Evolutionary conservation across 176 grass and related monocot genomes (phyloP).

Genomic region (Saccharum officinarum): DNA sequence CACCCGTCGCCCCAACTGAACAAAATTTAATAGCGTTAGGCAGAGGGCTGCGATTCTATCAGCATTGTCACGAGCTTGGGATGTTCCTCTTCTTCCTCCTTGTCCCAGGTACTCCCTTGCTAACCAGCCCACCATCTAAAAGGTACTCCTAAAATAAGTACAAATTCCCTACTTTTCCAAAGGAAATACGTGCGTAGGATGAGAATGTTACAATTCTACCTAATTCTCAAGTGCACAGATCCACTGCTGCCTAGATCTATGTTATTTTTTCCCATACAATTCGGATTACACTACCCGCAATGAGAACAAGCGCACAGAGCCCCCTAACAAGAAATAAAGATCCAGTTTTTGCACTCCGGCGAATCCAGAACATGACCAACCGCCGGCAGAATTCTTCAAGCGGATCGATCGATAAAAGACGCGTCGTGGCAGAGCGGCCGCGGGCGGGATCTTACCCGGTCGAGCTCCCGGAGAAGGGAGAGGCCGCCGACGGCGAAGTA

Average conservation of each 20-base stretch:
- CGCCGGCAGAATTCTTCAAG: background rate
- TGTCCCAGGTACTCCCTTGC: background rate
- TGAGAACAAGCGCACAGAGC: background rate
- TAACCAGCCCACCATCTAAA: background rate
- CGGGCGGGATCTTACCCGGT: slow-evolving; percentile 43
- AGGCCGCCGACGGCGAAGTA: slow-evolving; percentile 85
- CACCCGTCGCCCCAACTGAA: background rate
- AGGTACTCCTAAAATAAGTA: background rate
- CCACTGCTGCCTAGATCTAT: background rate
- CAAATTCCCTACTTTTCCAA: background rate
- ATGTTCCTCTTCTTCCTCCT: background rate
- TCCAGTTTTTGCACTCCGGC: background rate
- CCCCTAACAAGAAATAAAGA: background rate
- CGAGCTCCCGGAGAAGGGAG: slow-evolving; percentile 61
- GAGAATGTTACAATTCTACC: background rate
- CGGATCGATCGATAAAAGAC: background rate
- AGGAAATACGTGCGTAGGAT: background rate
- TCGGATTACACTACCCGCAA: background rate
- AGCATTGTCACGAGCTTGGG: background rate
- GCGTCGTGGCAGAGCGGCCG: background rate
- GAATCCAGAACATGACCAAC: background rate
- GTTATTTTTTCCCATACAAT: background rate
- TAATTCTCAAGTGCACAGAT: background rate
- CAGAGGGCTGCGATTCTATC: background rate
- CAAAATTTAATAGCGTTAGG: background rate